Evolutionary conservation across 306 rosid genomes (phyloP), one percentile per base, ranked within the genome.

Genomic region (Gastrolobium bilobum): DNA sequence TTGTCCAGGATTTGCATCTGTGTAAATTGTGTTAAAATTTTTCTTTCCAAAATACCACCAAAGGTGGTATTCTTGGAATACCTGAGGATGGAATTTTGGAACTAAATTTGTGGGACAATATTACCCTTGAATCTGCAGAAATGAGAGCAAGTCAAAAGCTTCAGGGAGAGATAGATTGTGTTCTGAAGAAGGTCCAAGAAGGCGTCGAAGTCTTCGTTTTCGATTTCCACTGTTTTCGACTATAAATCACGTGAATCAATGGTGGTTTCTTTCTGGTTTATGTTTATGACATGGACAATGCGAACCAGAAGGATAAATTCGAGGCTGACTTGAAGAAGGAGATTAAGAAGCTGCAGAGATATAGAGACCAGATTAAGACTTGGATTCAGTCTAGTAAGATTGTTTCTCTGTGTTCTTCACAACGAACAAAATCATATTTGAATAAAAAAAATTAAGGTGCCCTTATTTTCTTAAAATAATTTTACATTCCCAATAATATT

Each of bases 81-180:
- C n/a, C n/a, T n/a, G n/a, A n/a, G n/a, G n/a, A n/a, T n/a, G n/a
- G n/a, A n/a, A n/a, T n/a, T n/a, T n/a, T n/a, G n/a, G n/a, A n/a
- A n/a, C n/a, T n/a, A n/a, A n/a, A n/a, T n/a, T n/a, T n/a, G n/a
- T n/a, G n/a, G n/a, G n/a, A n/a, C n/a, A n/a, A n/a, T n/a, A n/a
- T n/a, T n/a, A n/a, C n/a, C n/a, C n/a, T n/a, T n/a, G n/a, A n/a
- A 64, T 40, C 70, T 7, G 30, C 4, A 9, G 52, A 42, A 20
- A 92, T 92, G 97, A 96, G 96, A 9, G 97, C 97, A 64, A 92
- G 97, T 80, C 91, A 96, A 65, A 92, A 92, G 83, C 97, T 92
- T 68, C 97, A 92, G 85, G 97, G 97, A 4, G 97, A 92, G 85
- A 92, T 92, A 67, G 97, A 92, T 83, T 90, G 97, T 1, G 97